phyloP scores from a whole-genome alignment of 345 rosid genomes.

The Sonneratia alba region DNA sequence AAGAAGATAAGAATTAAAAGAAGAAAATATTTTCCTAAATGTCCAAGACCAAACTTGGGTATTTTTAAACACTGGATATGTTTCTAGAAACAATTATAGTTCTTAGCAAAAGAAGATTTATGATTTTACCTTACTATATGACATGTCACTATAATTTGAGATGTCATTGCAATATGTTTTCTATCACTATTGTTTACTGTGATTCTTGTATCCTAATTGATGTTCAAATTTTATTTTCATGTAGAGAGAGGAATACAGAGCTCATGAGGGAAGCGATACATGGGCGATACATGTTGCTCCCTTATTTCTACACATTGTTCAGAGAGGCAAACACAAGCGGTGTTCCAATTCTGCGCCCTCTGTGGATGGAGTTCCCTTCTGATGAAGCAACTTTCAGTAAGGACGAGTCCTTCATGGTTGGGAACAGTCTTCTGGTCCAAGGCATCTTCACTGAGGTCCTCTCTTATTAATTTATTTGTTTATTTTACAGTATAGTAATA shows the following conservation, averaged over 20 bases:
- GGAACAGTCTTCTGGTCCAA: constrained; percentile 80
- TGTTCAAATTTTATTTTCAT: background rate
- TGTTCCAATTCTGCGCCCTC: constrained; percentile 73
- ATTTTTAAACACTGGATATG: background rate
- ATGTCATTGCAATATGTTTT: background rate
- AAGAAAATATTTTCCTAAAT: background rate
- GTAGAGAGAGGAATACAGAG: constrained; percentile 72
- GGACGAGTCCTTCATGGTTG: constrained; percentile 98
- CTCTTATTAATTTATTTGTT: background rate
- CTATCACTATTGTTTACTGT: background rate
- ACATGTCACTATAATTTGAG: background rate
- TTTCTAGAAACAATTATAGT: background rate
- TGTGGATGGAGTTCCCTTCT: constrained; percentile 99
- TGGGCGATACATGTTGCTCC: constrained; percentile 75
- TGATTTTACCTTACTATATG: background rate
- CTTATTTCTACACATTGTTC: constrained; percentile 87
- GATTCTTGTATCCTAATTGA: background rate
- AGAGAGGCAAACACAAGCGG: constrained; percentile 91
- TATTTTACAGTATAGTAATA: background rate
- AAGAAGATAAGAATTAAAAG: background rate
- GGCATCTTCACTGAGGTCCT: constrained; percentile 83
- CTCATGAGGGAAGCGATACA: constrained; percentile 88
- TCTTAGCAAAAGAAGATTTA: background rate
- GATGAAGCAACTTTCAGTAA: constrained; percentile 76
- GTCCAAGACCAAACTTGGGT: background rate